Evolutionary conservation across 2,329 filamentous ascomycete genomes (phyloP), one percentile per base, ranked within the genome.

Genomic region (Fusarium dlaminii): DNA sequence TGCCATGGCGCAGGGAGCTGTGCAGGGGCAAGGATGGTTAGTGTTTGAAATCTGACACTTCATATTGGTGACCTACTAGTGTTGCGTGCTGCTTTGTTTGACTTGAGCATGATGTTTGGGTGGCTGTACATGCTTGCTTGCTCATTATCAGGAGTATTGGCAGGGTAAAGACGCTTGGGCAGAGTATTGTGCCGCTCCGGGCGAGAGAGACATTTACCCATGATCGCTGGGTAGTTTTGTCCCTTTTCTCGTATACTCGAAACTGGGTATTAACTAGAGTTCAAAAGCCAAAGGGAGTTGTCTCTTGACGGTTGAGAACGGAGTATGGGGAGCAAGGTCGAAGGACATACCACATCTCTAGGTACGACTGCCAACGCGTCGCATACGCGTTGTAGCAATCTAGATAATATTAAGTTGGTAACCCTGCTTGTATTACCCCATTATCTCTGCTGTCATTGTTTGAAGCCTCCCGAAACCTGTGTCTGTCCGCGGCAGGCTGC

Each of bases 211-310:
- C 34, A 40, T 29, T 29, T n/a, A 13, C 34, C 51, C 51, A 55
- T 55, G 24, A n/a, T 29, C 24, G 6, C 20, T 18, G 20, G 5
- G 24, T 6, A 9, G 9, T 2, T 13, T 13, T 17, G 4, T 14
- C 8, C 12, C 6, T 7, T 27, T 11, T 7, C 6, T 15, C n/a
- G 7, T 27, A 10, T 20, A 3, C 6, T 37, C 6, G 6, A 8
- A 29, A 18, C 24, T 8, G 15, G 0, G 17, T 27, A 27, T 27
- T 10, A 4, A 10, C 6, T n/a, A 15, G 4, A n/a, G 18, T n/a
- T 7, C 11, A 10, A 27, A 17, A 40, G 27, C 20, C 15, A n/a
- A 40, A 17, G 8, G 20, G 18, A 55, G 51, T 14, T 27, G 20
- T 29, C 20, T 29, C 8, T 55, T 29, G 15, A n/a, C 9, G 6